These are phyloP conservation scores for Globisporangium okanoganense DNA, from an alignment of 352 stramenopile species.

Conservation along the genomic window DNA sequence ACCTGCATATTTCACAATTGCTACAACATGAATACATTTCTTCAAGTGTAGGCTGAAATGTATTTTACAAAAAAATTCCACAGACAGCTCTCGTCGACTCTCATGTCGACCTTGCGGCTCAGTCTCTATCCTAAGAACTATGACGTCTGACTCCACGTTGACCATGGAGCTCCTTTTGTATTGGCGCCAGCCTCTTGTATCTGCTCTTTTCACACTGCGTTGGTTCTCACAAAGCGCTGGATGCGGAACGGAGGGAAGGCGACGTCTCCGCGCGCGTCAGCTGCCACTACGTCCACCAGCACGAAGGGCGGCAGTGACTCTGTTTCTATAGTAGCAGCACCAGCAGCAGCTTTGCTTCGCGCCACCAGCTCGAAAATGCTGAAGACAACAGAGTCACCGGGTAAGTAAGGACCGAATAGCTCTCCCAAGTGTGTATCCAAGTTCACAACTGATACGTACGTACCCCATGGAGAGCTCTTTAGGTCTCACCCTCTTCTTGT, in stretches of 20 bases:
- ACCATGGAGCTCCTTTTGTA: too few species aligned
- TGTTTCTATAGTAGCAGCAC: neutral
- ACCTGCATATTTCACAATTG: too few species aligned
- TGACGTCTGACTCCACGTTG: too few species aligned
- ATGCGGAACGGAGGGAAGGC: conserved; percentile 27
- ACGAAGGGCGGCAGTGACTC: conserved; percentile 18
- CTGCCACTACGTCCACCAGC: conserved; percentile 24
- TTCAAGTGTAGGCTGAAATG: too few species aligned
- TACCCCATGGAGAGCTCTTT: conserved; percentile 8
- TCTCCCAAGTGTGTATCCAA: too few species aligned
- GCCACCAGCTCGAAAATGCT: conserved; percentile 11
- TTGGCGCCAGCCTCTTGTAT: too few species aligned
- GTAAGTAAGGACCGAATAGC: neutral
- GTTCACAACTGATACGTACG: neutral
- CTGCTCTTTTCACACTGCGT: too few species aligned
- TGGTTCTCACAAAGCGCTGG: neutral
- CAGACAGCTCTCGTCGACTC: too few species aligned
- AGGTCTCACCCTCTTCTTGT: neutral
- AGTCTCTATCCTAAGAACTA: too few species aligned
- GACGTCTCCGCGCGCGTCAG: conserved; percentile 30
- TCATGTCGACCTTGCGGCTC: too few species aligned
- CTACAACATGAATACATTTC: too few species aligned
- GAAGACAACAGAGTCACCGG: neutral
- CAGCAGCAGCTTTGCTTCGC: neutral
- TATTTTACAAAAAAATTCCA: too few species aligned